Evolutionary conservation across 2,329 filamentous ascomycete species (phyloP).

Genomic region (Botryotinia calthae): DNA sequence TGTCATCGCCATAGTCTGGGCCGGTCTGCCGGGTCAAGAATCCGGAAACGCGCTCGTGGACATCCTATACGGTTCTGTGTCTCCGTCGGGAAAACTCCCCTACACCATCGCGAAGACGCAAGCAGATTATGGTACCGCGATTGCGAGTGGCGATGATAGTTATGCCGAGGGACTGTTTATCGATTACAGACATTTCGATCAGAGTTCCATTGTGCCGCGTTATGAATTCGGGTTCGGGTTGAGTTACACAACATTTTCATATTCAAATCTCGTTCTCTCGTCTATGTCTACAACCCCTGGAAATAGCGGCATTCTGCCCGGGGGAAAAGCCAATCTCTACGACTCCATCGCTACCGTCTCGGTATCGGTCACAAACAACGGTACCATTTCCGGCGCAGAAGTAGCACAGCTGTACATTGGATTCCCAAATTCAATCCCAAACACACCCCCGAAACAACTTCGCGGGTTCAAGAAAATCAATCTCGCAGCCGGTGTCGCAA

Average conservation of each 20-base stretch:
- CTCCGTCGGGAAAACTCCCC: conserved; percentile 47
- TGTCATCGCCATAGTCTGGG: conserved; percentile 60
- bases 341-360: neutral
- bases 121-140: conserved; percentile 46
- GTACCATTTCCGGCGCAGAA: neutral
- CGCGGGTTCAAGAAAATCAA: conserved; percentile 61
- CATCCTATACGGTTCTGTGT: conserved; percentile 58
- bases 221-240: conserved; percentile 50
- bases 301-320: conserved; percentile 3
- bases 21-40: conserved; percentile 60
- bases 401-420: conserved; percentile 23
- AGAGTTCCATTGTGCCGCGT: conserved; percentile 38
- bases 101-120: conserved; percentile 59
- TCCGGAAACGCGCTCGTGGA: conserved; percentile 59
- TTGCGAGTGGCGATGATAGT: conserved; percentile 38
- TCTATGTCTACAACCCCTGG: conserved; percentile 18
- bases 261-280: conserved; percentile 27
- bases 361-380: neutral
- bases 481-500: conserved; percentile 47
- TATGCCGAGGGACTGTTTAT: conserved; percentile 48
- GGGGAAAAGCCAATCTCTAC: conserved; percentile 4
- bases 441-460: conserved; percentile 54
- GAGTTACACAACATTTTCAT: conserved; percentile 54
- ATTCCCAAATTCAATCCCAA: conserved; percentile 41
- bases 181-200: conserved; percentile 54